Conservation (phyloP, 2,329 filamentous ascomycete genomes). For the Calonectria leucothoes region DNA sequence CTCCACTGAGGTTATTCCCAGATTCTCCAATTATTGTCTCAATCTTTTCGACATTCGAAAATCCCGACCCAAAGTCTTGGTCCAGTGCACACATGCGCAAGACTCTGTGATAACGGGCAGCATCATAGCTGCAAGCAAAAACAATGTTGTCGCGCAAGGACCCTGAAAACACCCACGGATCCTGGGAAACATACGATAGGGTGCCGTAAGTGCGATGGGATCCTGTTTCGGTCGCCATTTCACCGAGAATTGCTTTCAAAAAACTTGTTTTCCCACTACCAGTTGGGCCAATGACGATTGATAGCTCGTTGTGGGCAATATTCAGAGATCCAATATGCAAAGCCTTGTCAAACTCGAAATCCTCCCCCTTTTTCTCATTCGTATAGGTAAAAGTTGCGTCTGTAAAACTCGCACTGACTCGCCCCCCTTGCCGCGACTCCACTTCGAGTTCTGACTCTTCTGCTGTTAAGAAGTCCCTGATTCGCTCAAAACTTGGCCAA, state of each 20-base stretch:
- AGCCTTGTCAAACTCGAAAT: neutral
- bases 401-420: neutral
- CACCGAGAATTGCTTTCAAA: neutral
- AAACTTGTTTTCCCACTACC: neutral
- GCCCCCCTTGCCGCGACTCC: neutral
- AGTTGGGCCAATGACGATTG: neutral
- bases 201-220: neutral
- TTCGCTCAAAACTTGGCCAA: neutral
- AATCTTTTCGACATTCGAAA: neutral
- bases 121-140: neutral
- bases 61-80: neutral
- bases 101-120: neutral
- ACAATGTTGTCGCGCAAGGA: neutral
- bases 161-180: neutral
- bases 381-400: neutral
- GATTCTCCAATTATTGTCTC: neutral
- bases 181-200: neutral
- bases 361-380: neutral
- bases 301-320: neutral
- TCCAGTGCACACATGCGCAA: neutral
- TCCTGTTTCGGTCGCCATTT: neutral
- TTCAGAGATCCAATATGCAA: neutral
- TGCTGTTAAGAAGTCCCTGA: neutral
- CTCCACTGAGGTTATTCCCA: neutral
- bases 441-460: neutral